Percentiles rank a stretch among this genome's conserved stretches.
Conservation (phyloP, 2,329 filamentous ascomycete species). For the Nigrograna mackinnonii region DNA sequence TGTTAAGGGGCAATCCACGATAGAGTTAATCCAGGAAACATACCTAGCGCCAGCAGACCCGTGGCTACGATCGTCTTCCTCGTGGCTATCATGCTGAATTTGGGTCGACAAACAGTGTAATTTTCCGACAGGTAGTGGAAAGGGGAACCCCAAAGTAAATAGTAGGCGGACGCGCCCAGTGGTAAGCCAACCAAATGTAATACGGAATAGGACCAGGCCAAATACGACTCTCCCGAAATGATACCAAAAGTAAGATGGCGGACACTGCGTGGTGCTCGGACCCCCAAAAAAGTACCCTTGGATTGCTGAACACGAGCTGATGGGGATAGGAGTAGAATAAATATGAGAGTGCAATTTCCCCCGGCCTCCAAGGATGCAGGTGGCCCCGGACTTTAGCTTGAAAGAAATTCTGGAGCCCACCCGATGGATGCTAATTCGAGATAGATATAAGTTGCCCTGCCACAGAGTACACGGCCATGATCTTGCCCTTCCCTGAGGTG, state of each 20-base stretch:
- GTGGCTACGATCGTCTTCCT: slow-evolving; percentile 15
- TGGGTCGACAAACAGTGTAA: not conserved
- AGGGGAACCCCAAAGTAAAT: not conserved
- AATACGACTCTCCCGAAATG: no score
- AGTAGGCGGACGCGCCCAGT: not conserved
- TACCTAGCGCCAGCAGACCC: slow-evolving; percentile 31
- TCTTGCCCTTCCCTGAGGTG: slow-evolving; percentile 8
- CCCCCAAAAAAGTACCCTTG: no score
- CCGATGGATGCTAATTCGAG: not conserved
- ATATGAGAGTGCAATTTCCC: not conserved
- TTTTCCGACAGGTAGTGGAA: not conserved
- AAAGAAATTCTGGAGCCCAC: no score
- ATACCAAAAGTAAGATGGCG: not conserved
- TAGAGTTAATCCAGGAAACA: slow-evolving; percentile 5
- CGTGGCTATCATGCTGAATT: slow-evolving; percentile 13
- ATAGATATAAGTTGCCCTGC: slow-evolving; percentile 1
- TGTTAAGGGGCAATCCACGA: not conserved
- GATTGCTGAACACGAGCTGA: not conserved
- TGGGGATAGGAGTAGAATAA: slow-evolving; percentile 1
- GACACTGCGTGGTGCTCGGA: not conserved
- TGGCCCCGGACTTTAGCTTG: slow-evolving; percentile 3
- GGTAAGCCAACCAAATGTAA: not conserved
- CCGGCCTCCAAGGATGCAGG: not conserved
- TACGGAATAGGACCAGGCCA: not conserved
- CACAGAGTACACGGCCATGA: not conserved